Evolutionary conservation across 2,329 filamentous ascomycete genomes (phyloP).

Genomic region (Paecilomyces formosus): DNA sequence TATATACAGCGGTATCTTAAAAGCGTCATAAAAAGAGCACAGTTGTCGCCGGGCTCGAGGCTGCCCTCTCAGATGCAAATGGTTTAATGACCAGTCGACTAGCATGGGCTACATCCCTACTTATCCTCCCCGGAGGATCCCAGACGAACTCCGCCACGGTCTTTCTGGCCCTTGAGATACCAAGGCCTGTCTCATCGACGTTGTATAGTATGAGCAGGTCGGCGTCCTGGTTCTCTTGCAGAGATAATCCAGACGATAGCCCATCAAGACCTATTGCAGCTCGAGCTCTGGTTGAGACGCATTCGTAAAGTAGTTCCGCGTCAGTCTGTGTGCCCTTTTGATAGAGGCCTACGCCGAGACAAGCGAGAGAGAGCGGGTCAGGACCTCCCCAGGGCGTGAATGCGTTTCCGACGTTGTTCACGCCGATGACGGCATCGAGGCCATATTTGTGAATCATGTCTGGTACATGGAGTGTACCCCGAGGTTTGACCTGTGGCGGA

Average conservation of each 20-base stretch:
- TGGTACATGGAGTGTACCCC: conserved; percentile 57
- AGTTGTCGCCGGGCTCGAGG: not conserved
- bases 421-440: conserved; percentile 54
- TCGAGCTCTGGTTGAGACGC: conserved; percentile 40
- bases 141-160: conserved; percentile 31
- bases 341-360: conserved; percentile 58
- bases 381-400: conserved; percentile 64
- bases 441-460: conserved; percentile 53
- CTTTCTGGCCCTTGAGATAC: conserved; percentile 15
- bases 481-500: conserved; percentile 16
- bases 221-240: conserved; percentile 8
- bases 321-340: conserved; percentile 57
- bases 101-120: conserved; percentile 17
- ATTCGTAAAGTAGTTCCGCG: conserved; percentile 51
- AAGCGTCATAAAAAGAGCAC: not conserved
- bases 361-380: conserved; percentile 58
- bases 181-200: conserved; percentile 24
- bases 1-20: not conserved
- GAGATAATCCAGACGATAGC: not conserved
- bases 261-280: conserved; percentile 24
- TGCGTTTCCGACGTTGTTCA: conserved; percentile 69
- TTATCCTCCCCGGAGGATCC: conserved; percentile 23
- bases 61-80: not conserved
- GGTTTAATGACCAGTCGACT: conserved; percentile 12
- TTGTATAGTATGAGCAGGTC: conserved; percentile 18